A percentile compares a stretch with the other conserved stretches of the same genome.
phyloP scores from a whole-genome alignment of 129 eudicot genomes.

The Lactuca sativa region DNA sequence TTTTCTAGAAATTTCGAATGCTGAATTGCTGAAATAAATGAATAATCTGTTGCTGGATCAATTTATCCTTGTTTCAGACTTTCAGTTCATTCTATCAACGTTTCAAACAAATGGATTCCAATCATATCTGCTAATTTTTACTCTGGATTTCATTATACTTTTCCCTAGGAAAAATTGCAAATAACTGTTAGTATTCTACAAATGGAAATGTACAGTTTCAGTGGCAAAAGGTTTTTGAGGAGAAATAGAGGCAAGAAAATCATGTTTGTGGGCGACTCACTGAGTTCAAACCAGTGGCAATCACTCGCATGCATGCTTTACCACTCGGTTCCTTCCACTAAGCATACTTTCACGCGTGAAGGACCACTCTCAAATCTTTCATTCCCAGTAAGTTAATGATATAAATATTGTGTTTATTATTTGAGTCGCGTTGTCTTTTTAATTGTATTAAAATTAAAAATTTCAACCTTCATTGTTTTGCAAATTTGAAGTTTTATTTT shows the following conservation, averaged over 20 bases:
- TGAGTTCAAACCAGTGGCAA: slow-evolving; percentile 77
- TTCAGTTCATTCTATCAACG: neutral
- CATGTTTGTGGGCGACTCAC: slow-evolving; percentile 90
- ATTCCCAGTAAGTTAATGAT: slow-evolving; percentile 43
- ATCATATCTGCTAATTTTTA: neutral
- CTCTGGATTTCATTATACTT: neutral
- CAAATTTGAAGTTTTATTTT: neutral
- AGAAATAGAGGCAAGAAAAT: slow-evolving; percentile 61
- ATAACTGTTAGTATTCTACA: neutral
- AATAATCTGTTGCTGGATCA: too few species aligned
- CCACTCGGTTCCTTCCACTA: slow-evolving; percentile 42
- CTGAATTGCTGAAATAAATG: neutral
- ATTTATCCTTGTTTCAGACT: too few species aligned
- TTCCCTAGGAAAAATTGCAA: neutral
- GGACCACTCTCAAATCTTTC: slow-evolving; percentile 52
- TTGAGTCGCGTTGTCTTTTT: too few species aligned
- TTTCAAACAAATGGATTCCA: neutral
- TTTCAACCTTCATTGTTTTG: too few species aligned
- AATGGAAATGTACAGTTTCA: slow-evolving; percentile 40
- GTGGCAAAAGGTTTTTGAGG: slow-evolving; percentile 57
- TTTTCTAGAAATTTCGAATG: neutral
- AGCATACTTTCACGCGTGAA: slow-evolving; percentile 38
- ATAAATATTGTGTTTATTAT: too few species aligned
- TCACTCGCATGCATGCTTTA: slow-evolving; percentile 83
- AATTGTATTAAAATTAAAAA: too few species aligned